Evolutionary conservation across 1,284 basidiomycete genomes (phyloP), one percentile per base, ranked within the genome.

Genomic region (Blastosporella zonata): DNA sequence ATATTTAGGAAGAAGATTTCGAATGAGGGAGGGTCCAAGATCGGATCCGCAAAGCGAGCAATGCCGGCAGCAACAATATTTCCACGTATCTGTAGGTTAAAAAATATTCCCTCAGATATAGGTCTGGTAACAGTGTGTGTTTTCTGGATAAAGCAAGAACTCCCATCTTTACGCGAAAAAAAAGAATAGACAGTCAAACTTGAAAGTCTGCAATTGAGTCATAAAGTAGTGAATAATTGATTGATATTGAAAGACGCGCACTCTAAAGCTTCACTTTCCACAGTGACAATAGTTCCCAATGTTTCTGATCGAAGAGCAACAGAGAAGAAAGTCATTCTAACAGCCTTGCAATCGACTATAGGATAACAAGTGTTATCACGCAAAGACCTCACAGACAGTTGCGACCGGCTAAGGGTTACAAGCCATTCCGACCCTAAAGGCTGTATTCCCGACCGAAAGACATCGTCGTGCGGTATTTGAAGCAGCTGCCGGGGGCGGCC

Each of bases 351-450:
- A 52, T 75, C 71, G 37, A 67, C 64, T 6, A 70, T 63, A 21
- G 66, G 60, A 49, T 63, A 64, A 55, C 60, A 55, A 5, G 58
- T 50, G 17, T 63, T 45, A 48, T 65, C 60, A 5, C 59, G 59
- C 22, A 72, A 52, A 20, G 66, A 68, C 72, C 74, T 77, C 1
- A 78, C 55, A 15, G 68, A 70, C 29, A 79, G 59, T 49, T 15
- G 62, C 48, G 21, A 61, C 23, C 74, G 69, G 49, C 74, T 70
- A 4, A 74, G 67, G 13, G 71, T 70, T 17, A 76, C 64, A 13
- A 79, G 69, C 72, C 74, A 76, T n/a, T 67, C 60, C 3, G 68
- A 66, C 12, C 72, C 71, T 3, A 79, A 58, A 41, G 75, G 67
- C 48, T 74, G 71, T 64, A 77, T 72, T n/a, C n/a, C n/a, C 40